Evolutionary conservation across 495 filamentous ascomycete species (phyloP).

Genomic region (Lasiosphaeris hirsuta): DNA sequence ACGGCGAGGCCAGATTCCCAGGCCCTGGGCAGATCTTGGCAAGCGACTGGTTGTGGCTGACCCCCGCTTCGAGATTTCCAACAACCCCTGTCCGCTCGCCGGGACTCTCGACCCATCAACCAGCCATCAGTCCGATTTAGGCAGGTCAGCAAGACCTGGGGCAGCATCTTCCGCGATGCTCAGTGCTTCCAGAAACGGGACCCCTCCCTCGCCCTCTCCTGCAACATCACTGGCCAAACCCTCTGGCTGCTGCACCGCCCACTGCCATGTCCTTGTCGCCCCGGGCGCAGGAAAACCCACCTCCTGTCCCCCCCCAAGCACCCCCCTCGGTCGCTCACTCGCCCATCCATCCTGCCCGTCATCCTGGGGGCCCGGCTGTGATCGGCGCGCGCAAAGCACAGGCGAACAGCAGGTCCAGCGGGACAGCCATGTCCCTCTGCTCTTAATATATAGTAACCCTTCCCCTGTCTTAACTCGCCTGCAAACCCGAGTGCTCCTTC

Average conservation of each 20-base stretch:
- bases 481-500: constrained; percentile 3
- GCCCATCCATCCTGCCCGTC: not conserved
- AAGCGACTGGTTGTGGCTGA: not conserved
- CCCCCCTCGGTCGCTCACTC: not conserved
- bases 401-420: constrained; percentile 2
- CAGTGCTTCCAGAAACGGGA: constrained; percentile 19
- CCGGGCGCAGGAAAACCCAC: not conserved
- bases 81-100: constrained; percentile 22
- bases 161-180: constrained; percentile 29
- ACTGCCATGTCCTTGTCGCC: constrained; percentile 4
- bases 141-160: constrained; percentile 32
- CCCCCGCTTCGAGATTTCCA: constrained; percentile 28
- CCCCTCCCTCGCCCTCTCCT: constrained; percentile 13
- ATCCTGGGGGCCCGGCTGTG: constrained; percentile 21
- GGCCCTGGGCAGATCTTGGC: constrained; percentile 11
- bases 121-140: constrained; percentile 38
- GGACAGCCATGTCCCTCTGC: constrained; percentile 25
- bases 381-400: constrained; percentile 16
- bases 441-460: constrained; percentile 23
- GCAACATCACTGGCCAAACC: not conserved
- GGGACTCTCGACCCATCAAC: constrained; percentile 23
- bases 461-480: constrained; percentile 18
- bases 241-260: not conserved
- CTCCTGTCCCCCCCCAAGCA: not conserved
- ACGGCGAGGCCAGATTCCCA: constrained; percentile 19